A percentile compares a stretch with the other conserved stretches of the same genome.
Conservation (phyloP, 805 yeast genomes). For the Pichia ethanolica region DNA sequence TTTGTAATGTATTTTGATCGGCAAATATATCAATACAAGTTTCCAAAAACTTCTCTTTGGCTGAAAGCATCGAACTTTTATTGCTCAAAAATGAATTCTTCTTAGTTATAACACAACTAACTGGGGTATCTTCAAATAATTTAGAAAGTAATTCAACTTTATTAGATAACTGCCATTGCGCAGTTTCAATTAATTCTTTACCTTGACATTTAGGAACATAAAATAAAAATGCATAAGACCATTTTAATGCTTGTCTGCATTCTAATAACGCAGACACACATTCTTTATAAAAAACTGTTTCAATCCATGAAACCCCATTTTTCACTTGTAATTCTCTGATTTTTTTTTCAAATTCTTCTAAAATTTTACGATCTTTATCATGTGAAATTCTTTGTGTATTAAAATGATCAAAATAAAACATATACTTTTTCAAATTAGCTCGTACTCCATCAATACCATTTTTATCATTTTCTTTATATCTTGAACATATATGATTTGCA, state of each 20-base stretch:
- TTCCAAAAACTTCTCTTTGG: slow-evolving; percentile 18
- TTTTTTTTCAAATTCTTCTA: slow-evolving; percentile 52
- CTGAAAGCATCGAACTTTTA: slow-evolving; percentile 16
- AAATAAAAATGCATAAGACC: slow-evolving; percentile 83
- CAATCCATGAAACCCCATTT: slow-evolving; percentile 72
- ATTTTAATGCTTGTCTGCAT: slow-evolving; percentile 73
- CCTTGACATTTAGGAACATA: slow-evolving; percentile 46
- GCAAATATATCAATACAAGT: slow-evolving; percentile 19
- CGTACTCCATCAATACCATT: slow-evolving; percentile 34
- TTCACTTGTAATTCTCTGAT: slow-evolving; percentile 60
- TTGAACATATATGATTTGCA: slow-evolving; percentile 51
- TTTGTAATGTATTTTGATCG: neutral
- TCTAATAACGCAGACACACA: slow-evolving; percentile 56
- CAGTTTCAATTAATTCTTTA: slow-evolving; percentile 52
- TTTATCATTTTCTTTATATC: slow-evolving; percentile 40
- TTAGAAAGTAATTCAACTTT: slow-evolving; percentile 28
- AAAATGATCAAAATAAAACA: slow-evolving; percentile 69
- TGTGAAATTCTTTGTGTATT: slow-evolving; percentile 71
- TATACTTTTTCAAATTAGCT: slow-evolving; percentile 45
- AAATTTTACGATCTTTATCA: slow-evolving; percentile 58
- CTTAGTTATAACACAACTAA: slow-evolving; percentile 20
- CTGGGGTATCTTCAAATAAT: slow-evolving; percentile 27
- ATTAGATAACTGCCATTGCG: slow-evolving; percentile 18
- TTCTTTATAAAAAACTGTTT: slow-evolving; percentile 74
- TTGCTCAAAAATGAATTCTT: slow-evolving; percentile 20